Conservation (phyloP, 495 filamentous ascomycete species). For the Clohesyomyces aquaticus region DNA sequence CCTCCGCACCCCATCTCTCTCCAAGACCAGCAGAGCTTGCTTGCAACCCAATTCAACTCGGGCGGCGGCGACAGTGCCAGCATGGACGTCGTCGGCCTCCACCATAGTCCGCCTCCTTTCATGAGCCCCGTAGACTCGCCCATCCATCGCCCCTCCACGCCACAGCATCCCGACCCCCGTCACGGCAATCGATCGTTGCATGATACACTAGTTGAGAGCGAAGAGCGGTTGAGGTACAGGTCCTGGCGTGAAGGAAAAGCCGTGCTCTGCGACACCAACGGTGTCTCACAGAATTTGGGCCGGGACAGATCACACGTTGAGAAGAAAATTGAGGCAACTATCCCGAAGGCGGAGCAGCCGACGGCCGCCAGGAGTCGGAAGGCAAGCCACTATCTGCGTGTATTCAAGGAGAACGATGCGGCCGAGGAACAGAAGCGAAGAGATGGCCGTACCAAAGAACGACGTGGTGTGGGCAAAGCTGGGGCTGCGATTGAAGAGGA, state of each 20-base stretch:
- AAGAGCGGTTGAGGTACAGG: slow-evolving; percentile 45
- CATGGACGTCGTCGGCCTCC: slow-evolving; percentile 20
- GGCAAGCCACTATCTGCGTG: slow-evolving; percentile 85
- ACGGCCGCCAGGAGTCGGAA: slow-evolving; percentile 82
- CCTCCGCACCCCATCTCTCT: slow-evolving; percentile 5
- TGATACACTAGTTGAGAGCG: slow-evolving; percentile 23
- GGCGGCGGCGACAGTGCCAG: neutral
- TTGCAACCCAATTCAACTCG: slow-evolving; percentile 31
- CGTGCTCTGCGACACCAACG: slow-evolving; percentile 26
- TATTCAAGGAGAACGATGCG: slow-evolving; percentile 87
- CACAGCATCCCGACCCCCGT: slow-evolving; percentile 15
- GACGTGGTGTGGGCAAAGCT: slow-evolving; percentile 14
- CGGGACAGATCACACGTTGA: slow-evolving; percentile 61
- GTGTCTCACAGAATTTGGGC: slow-evolving; percentile 16
- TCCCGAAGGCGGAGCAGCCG: slow-evolving; percentile 70
- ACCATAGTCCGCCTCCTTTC: slow-evolving; percentile 38
- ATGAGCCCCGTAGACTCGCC: slow-evolving; percentile 44
- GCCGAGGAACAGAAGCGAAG: slow-evolving; percentile 52
- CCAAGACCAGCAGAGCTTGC: slow-evolving; percentile 28
- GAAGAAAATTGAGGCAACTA: slow-evolving; percentile 79
- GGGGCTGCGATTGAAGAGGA: neutral
- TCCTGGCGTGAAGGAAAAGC: slow-evolving; percentile 50
- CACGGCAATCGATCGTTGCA: neutral
- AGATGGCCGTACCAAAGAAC: slow-evolving; percentile 41
- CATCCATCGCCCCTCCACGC: slow-evolving; percentile 34